Evolutionary conservation across 768 basidiomycete genomes (phyloP).

Genomic region (Mycena leptocephala): DNA sequence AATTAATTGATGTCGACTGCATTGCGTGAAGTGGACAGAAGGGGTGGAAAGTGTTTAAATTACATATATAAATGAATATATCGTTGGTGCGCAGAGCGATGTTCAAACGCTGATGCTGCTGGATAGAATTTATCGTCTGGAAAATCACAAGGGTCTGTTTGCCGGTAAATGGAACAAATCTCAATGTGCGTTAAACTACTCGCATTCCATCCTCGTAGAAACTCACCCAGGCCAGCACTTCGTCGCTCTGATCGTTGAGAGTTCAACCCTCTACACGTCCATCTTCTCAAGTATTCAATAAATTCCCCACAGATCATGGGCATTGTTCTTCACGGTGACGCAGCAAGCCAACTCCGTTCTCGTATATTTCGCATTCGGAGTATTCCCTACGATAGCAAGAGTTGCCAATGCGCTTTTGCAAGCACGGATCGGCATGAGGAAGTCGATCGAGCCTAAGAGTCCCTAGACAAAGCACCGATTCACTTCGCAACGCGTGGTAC

Average conservation of each 20-base stretch:
- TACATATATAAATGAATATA: too few relatives aligned
- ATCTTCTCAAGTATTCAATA: background rate
- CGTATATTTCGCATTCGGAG: background rate
- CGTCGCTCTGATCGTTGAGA: background rate
- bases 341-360: background rate
- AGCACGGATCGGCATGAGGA: background rate
- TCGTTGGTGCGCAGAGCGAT: too few relatives aligned
- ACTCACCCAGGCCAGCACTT: background rate
- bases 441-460: background rate
- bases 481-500: background rate
- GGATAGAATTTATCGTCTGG: background rate
- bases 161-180: background rate
- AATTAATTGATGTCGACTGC: too few relatives aligned
- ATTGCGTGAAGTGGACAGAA: too few relatives aligned
- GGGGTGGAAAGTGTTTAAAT: too few relatives aligned
- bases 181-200: background rate
- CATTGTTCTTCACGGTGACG: background rate
- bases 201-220: background rate
- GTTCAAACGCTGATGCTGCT: too few relatives aligned
- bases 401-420: background rate
- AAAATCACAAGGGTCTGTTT: background rate
- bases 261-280: background rate
- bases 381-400: background rate
- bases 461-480: background rate
- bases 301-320: background rate